Evolutionary conservation across 345 rosid species (phyloP).

Genomic region (Aegle marmelos): DNA sequence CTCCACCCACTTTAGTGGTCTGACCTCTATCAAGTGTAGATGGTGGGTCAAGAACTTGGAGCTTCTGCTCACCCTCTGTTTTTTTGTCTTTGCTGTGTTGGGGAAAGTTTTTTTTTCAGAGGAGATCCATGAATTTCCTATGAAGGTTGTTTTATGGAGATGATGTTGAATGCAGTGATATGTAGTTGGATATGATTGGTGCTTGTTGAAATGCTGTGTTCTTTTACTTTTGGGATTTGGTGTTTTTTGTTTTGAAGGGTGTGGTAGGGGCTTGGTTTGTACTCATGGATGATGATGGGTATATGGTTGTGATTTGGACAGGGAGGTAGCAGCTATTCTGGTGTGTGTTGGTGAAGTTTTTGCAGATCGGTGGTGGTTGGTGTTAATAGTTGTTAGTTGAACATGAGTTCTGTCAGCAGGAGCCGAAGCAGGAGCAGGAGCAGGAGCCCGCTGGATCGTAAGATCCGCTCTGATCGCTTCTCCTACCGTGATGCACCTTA

Average conservation of each 20-base stretch:
- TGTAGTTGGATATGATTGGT: conserved; percentile 29
- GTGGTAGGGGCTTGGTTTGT: conserved; percentile 42
- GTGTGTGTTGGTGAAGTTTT: conserved; percentile 39
- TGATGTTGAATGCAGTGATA: conserved; percentile 29
- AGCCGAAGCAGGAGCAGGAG: conserved; percentile 77
- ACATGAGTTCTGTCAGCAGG: conserved; percentile 69
- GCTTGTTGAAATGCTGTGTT: conserved; percentile 34
- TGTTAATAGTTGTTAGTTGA: conserved; percentile 38
- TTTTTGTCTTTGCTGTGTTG: conserved; percentile 10
- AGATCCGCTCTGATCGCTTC: conserved; percentile 74
- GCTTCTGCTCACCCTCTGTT: conserved; percentile 14
- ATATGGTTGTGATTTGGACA: conserved; percentile 74
- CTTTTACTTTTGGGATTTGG: conserved; percentile 42
- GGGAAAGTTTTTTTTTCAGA: conserved; percentile 22
- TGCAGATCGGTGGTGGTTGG: conserved; percentile 47
- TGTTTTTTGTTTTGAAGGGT: conserved; percentile 48
- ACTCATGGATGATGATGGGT: conserved; percentile 57
- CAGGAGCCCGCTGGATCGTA: conserved; percentile 87
- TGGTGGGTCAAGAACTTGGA: conserved; percentile 23
- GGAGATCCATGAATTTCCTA: conserved; percentile 21
- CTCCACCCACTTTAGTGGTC: not conserved
- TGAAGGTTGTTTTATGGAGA: conserved; percentile 27
- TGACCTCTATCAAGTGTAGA: conserved; percentile 1
- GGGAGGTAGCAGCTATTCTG: conserved; percentile 53
- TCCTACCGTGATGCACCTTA: conserved; percentile 92